Conservation (phyloP, 371 early-diverging fungal species). For the Lichtheimia ramosa region DNA sequence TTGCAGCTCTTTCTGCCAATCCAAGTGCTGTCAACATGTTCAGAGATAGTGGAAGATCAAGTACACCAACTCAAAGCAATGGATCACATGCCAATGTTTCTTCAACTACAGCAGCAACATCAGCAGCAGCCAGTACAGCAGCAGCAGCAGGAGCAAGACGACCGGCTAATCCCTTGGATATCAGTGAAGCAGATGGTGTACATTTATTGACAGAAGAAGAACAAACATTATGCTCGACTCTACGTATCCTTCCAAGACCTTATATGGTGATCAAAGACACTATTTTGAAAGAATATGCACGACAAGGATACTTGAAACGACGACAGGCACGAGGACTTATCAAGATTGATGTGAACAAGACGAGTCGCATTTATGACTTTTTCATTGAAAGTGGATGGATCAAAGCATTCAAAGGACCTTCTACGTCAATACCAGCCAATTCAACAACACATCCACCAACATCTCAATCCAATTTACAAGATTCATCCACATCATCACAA, state of each 20-base stretch:
- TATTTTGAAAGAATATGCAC: constrained; percentile 80
- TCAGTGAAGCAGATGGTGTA: constrained; percentile 81
- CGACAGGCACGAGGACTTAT: constrained; percentile 78
- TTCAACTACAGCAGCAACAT: constrained; percentile 2
- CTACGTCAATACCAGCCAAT: constrained; percentile 6
- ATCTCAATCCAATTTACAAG: not conserved
- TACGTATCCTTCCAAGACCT: constrained; percentile 83
- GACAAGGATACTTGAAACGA: constrained; percentile 69
- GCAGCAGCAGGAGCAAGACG: constrained; percentile 50
- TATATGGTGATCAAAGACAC: constrained; percentile 91
- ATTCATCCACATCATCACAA: not conserved
- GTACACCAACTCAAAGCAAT: constrained; percentile 7
- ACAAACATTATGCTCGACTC: constrained; percentile 75
- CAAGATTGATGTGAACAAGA: constrained; percentile 89
- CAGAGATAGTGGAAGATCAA: constrained; percentile 21
- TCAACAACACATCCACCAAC: not conserved
- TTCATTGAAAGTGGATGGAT: constrained; percentile 93
- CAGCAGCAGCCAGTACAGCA: constrained; percentile 23
- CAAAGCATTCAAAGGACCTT: constrained; percentile 46
- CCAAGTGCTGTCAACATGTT: constrained; percentile 30
- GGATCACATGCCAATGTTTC: constrained; percentile 1
- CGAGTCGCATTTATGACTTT: constrained; percentile 84
- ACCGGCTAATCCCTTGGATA: constrained; percentile 72
- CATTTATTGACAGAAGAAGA: constrained; percentile 83
- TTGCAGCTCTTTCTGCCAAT: constrained; percentile 16